Evolutionary conservation across 371 early-diverging fungal genomes (phyloP), one percentile per base, ranked within the genome.

Genomic region (Rhizopus delemar): DNA sequence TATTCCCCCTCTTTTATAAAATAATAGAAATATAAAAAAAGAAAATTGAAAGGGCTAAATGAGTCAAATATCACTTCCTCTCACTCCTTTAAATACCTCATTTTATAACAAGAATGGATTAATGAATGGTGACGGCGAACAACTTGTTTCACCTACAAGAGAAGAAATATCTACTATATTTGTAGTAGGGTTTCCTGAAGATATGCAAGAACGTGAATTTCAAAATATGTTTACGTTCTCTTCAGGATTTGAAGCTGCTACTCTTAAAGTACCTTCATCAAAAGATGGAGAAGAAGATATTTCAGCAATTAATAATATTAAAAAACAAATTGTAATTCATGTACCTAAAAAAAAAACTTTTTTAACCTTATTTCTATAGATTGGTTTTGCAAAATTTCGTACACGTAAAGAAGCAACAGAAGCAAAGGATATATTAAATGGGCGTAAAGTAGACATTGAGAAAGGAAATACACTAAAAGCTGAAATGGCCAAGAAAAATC

Each of bases 221-320:
- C 93, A 93, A 63, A 95, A 93, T 76, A 93, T 94, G 94, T 96
- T 96, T 77, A 88, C 88, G 35, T 95, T 96, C 66, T 89, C 88
- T 8, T 83, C 90, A 12, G 97, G 96, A 12, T 96, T 95, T 65
- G 95, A 95, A 71, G 94, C 92, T 1, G 94, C 96, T 7, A 89
- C 91, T 0, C 81, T 96, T 48, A 95, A 95, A 74, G 75, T 82
- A 22, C 92, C 91, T 11, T 67, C 76, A 39, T 73, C 72, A 60
- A 81, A 83, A 34, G 75, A 70, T 48, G 74, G 75, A 43, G 83
- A 84, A 15, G 80, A 76, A 45, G 69, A 13, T 41, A 70, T 57
- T 59, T 65, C 55, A 73, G 35, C 39, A 66, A 62, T 39, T 7
- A 78, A 76, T 50, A 75, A 73, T 41, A 58, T 54, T 9, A 73